A percentile compares a stretch with the other conserved stretches of the same genome.
These are phyloP conservation scores for Sclerotinia sclerotiorum DNA, from an alignment of 2,329 filamentous ascomycete genomes.

Conservation along the genomic window DNA sequence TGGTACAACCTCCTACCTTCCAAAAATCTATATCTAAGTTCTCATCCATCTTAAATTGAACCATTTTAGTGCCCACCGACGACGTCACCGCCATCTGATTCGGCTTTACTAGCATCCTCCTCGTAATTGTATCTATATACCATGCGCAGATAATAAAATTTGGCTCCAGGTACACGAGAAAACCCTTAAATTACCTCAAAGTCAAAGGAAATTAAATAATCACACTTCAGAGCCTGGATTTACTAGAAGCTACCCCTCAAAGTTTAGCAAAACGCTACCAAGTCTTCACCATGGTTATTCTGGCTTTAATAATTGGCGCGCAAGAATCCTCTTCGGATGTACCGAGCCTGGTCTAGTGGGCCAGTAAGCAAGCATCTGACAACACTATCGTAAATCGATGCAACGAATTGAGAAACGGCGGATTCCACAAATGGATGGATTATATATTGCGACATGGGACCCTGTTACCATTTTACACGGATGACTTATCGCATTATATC, in stretches of 20 bases:
- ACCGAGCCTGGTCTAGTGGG: not conserved
- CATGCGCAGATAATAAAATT: not conserved
- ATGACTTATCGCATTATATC: too few species aligned
- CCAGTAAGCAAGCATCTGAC: not conserved
- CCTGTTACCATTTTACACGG: too few species aligned
- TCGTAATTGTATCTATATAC: not conserved
- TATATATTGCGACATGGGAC: too few species aligned
- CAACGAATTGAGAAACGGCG: too few species aligned
- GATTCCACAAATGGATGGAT: too few species aligned
- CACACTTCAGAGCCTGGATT: not conserved
- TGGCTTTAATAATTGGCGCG: not conserved
- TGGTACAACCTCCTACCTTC: not conserved
- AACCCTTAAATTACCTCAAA: too few species aligned
- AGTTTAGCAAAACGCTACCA: not conserved
- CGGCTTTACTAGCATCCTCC: not conserved
- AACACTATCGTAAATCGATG: not conserved
- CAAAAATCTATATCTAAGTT: not conserved
- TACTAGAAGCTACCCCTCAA: fast-evolving
- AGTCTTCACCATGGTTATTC: not conserved
- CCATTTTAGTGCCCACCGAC: not conserved
- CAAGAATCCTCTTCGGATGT: not conserved
- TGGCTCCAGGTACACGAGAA: not conserved
- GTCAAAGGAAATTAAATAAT: not conserved
- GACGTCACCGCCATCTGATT: not conserved
- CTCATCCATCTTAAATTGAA: not conserved